Percentiles rank a stretch among this genome's conserved stretches.
phyloP scores from a whole-genome alignment of 345 rosid species.

The Diplotaxis tenuifolia region DNA sequence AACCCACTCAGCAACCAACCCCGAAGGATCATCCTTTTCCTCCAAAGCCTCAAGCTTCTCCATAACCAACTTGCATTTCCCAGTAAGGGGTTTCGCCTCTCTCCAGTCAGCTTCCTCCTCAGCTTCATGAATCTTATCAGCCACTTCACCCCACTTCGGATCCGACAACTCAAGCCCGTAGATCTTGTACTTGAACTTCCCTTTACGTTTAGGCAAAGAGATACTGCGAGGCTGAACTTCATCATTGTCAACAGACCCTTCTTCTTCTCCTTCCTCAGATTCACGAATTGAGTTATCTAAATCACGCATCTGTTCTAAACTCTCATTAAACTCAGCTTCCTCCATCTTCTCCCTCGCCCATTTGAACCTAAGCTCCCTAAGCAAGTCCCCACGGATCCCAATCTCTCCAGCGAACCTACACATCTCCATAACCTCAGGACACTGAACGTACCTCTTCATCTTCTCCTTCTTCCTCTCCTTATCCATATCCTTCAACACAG shows the following conservation, averaged over 20 bases:
- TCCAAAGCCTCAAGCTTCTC: constrained; percentile 67
- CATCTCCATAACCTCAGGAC: constrained; percentile 77
- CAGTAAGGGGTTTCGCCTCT: constrained; percentile 71
- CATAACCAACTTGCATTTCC: constrained; percentile 62
- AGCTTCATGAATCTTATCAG: constrained; percentile 65
- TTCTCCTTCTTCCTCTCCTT: constrained; percentile 78
- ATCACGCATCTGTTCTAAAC: constrained; percentile 48
- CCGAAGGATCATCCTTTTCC: constrained; percentile 70
- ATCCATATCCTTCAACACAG: constrained; percentile 80
- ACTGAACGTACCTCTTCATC: constrained; percentile 71
- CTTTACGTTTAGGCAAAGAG: constrained; percentile 80
- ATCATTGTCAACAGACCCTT: constrained; percentile 33
- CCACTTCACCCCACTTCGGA: constrained; percentile 70
- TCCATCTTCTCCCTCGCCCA: constrained; percentile 93
- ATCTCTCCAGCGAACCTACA: constrained; percentile 83
- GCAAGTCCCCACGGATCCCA: constrained; percentile 83
- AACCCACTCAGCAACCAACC: constrained; percentile 62
- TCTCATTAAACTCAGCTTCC: constrained; percentile 65
- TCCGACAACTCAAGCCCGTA: constrained; percentile 91
- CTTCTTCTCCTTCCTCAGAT: constrained; percentile 27
- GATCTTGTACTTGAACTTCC: constrained; percentile 79
- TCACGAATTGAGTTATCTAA: constrained; percentile 37
- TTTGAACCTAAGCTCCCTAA: constrained; percentile 85
- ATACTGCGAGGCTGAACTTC: constrained; percentile 31
- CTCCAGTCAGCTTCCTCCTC: constrained; percentile 62